Conservation (phyloP, 2,329 filamentous ascomycete genomes). For the Parascedosporium putredinis region DNA sequence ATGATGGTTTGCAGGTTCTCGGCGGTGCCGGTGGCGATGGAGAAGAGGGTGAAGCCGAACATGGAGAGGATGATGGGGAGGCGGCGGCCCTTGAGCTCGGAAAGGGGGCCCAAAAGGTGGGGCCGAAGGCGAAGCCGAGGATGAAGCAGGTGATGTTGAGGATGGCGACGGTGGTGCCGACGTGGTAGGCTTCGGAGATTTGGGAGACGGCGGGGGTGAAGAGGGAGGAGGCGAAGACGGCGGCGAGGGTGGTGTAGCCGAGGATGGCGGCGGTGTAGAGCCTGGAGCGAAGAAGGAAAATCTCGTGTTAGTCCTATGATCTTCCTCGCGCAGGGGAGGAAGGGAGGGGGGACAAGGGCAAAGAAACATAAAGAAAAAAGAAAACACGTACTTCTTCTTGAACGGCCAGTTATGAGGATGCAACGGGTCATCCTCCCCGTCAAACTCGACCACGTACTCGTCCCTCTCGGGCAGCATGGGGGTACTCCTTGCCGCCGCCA, state of each 20-base stretch:
- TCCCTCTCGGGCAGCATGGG: conserved; percentile 59
- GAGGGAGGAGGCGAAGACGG: conserved; percentile 65
- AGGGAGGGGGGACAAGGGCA: too few relatives aligned
- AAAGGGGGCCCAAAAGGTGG: conserved; percentile 64
- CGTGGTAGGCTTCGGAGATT: conserved; percentile 48
- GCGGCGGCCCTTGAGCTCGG: conserved; percentile 58
- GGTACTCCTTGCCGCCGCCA: conserved; percentile 65
- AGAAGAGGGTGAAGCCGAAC: conserved; percentile 62
- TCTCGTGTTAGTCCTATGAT: conserved; percentile 15
- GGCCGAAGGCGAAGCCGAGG: conserved; percentile 62
- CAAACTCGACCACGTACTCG: conserved; percentile 76
- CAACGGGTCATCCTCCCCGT: conserved; percentile 70
- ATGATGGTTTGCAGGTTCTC: conserved; percentile 61
- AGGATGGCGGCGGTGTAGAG: conserved; percentile 56
- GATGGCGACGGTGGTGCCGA: conserved; percentile 51
- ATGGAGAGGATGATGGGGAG: conserved; percentile 50
- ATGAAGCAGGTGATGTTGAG: conserved; percentile 61
- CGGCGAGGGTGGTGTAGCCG: conserved; percentile 61
- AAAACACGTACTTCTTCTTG: conserved; percentile 59
- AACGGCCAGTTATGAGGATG: conserved; percentile 83
- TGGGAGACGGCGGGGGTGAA: conserved; percentile 56
- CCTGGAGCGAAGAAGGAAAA: conserved; percentile 27
- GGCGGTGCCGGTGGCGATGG: conserved; percentile 51
- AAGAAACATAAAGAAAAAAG: too few relatives aligned
- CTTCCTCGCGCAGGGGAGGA: too few relatives aligned